Conservation (phyloP, 805 yeast genomes). For the Zygosaccharomyces bisporus region DNA sequence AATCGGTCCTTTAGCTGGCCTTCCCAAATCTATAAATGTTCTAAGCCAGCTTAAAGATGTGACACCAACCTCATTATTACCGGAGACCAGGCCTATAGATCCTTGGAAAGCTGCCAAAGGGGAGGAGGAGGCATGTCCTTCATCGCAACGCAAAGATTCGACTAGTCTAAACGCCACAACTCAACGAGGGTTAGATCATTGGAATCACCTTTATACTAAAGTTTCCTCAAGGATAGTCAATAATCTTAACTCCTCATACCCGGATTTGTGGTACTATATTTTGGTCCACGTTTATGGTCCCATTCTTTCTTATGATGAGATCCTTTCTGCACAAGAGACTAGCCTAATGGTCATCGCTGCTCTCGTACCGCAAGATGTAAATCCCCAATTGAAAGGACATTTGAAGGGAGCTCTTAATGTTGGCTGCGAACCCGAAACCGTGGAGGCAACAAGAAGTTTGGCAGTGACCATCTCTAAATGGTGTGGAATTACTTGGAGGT, state of each 20-base stretch:
- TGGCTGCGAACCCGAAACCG: conserved; percentile 65
- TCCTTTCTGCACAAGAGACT: conserved; percentile 65
- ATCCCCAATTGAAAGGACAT: conserved; percentile 90
- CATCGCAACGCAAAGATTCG: conserved; percentile 3
- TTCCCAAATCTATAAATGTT: conserved; percentile 82
- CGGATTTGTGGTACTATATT: conserved; percentile 77
- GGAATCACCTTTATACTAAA: conserved; percentile 74
- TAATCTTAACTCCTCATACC: conserved; percentile 72
- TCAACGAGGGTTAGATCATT: conserved; percentile 57
- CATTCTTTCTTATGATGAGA: conserved; percentile 61
- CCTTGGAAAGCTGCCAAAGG: conserved; percentile 28
- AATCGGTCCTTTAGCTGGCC: conserved; percentile 72
- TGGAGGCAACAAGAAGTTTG: conserved; percentile 56
- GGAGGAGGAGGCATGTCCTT: conserved; percentile 8
- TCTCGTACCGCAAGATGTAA: conserved; percentile 87
- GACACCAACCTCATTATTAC: conserved; percentile 52
- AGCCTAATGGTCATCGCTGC: conserved; percentile 73
- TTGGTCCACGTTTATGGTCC: conserved; percentile 74
- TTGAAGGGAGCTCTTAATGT: conserved; percentile 78
- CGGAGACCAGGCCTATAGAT: conserved; percentile 20
- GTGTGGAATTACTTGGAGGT: conserved; percentile 66
- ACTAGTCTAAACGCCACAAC: conserved; percentile 14
- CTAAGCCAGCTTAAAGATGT: conserved; percentile 57
- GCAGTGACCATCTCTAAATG: conserved; percentile 64
- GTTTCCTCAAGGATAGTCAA: conserved; percentile 61